phyloP scores from a whole-genome alignment of 2,329 filamentous ascomycete genomes.

The Chalaropsis thielavioides region DNA sequence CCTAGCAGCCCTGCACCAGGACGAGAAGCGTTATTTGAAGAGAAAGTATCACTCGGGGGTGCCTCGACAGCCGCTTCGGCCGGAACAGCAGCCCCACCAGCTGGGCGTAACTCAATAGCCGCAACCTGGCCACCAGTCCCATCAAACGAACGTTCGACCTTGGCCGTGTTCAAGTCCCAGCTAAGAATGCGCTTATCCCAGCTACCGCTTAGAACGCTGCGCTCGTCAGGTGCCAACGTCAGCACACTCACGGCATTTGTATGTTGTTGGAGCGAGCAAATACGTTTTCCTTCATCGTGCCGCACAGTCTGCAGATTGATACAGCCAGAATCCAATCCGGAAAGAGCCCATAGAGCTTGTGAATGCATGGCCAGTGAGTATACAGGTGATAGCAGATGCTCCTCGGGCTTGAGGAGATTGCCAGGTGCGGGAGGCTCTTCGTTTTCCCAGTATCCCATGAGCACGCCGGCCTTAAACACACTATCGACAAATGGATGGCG shows the following conservation, averaged over 20 bases:
- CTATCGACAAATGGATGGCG: slow-evolving; percentile 94
- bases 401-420: slow-evolving; percentile 34
- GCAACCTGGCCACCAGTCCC: slow-evolving; percentile 74
- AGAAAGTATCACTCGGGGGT: slow-evolving; percentile 49
- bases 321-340: slow-evolving; percentile 74
- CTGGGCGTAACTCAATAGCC: slow-evolving; percentile 69
- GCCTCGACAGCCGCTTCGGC: slow-evolving; percentile 38
- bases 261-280: slow-evolving; percentile 67
- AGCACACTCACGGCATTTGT: slow-evolving; percentile 85
- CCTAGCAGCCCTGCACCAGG: slow-evolving; percentile 16
- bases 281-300: slow-evolving; percentile 86
- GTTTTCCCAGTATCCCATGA: slow-evolving; percentile 98
- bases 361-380: slow-evolving; percentile 89
- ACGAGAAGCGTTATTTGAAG: slow-evolving; percentile 42
- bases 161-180: slow-evolving; percentile 86
- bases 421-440: slow-evolving; percentile 50
- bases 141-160: slow-evolving; percentile 59
- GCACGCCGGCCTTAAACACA: slow-evolving; percentile 83
- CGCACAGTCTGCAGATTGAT: slow-evolving; percentile 90
- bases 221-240: slow-evolving; percentile 69
- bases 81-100: slow-evolving; percentile 60
- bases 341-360: slow-evolving; percentile 79
- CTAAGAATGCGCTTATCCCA: slow-evolving; percentile 94
- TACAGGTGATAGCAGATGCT: slow-evolving; percentile 65
- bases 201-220: slow-evolving; percentile 74